Evolutionary conservation across 176 grass and related monocot genomes (phyloP), one percentile per base, ranked within the genome.

Genomic region (Ensete ventricosum): DNA sequence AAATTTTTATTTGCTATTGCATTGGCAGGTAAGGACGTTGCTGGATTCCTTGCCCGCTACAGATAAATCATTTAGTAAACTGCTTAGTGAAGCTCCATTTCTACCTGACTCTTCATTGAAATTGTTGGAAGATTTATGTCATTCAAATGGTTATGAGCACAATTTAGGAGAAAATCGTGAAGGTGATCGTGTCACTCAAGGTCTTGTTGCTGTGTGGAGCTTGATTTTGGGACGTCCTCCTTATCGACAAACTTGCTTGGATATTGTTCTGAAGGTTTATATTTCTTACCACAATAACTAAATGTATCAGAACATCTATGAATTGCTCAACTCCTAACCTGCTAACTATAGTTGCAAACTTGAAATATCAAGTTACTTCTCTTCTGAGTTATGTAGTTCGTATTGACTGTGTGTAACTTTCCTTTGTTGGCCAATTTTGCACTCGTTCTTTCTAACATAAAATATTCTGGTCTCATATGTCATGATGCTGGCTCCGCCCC

Each of bases 201-300:
- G 96, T 49, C 78, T 99, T 24, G 84, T 87, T 84, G 86, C 96
- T 78, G 67, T 95, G 48, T 89, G 96, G 96, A 95, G 53, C 72
- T 87, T 99, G 81, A 99, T 99, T 77, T 87, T 99, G 78, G 84
- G 83, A 3, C 86, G 96, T 50, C 96, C 96, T 77, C 74, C 90
- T 71, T 76, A 83, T 73, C 87, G 96, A 14, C 52, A 81, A 82
- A 67, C 82, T 83, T 95, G 86, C 79, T 91, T 99, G 82, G 88
- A 99, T 85, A 99, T 99, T 64, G 87, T 77, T 72, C 77, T 99
- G 27, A 99, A 99, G 96, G 96, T 99, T 82, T 73, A 73, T 34
- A 69, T 23, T 68, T 80, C 43, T 79, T 73, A 62, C 70, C 34
- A 16, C 70, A 59, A 82, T 76, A 58, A 19, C 55, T 79, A 48